Base-by-base conservation (phyloP, 768 basidiomycete species). In the Gautieria morchelliformis region DNA sequence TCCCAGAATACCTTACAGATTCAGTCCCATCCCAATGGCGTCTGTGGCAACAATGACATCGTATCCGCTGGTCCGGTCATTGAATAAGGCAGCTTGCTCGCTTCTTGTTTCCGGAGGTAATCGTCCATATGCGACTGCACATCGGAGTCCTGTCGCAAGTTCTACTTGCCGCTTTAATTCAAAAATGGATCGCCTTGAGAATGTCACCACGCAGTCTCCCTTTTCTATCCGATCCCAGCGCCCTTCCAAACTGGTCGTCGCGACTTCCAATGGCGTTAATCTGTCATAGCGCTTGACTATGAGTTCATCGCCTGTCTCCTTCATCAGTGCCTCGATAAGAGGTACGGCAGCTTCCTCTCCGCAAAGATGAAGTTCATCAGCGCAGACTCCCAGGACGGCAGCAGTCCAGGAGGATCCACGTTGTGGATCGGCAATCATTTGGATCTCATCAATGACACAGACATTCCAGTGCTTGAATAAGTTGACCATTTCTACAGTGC, bases 1-100 rank as follows among this genome's bases (percentile, higher is more conserved):
- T 14, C 19, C 39, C 20, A 49, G 40, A 19, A 47, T 19, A 4
- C 74, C 88, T 45, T 68, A 97, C 96, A 99, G 71, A 66, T 99
- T 98, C 20, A 99, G 77, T 0, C 96, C 96, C 93, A 99, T 94
- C 1, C 96, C 93, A 50, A 97, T 85, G 0, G 93, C 93, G 65
- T 99, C 96, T 63, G 89, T 93, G 1, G 91, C 95, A 17, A 98
- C 82, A 42, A 99, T 77, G 2, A 98, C 85, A 63, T 95, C 89
- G 64, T 88, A 89, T 1, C 82, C 85, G n/a, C 85, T 89, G 42
- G 80, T 66, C 0, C 82, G 82, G 59, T 90, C 81, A 64, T 99
- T 98, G 77, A 98, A 98, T 35, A 92, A 76, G 10, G 82, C 81
- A 1, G 96, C 96, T 68, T 98, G 95, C 65, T 93, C 89, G 59